phyloP scores from a whole-genome alignment of 2,329 filamentous ascomycete genomes.

The Apiospora sp. region DNA sequence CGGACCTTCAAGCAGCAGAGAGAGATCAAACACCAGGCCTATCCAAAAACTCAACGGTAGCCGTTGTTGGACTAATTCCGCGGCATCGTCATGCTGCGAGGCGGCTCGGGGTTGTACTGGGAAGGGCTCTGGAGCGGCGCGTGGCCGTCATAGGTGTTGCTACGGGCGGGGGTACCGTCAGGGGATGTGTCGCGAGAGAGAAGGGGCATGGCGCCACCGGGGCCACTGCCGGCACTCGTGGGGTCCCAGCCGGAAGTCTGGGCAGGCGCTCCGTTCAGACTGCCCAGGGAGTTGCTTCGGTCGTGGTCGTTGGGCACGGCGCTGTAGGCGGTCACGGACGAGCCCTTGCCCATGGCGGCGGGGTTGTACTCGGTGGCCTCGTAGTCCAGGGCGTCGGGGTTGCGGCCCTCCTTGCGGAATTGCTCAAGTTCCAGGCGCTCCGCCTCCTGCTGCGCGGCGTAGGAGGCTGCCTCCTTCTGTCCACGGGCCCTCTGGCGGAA shows the following conservation, averaged over 20 bases:
- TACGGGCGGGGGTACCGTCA: conserved; percentile 27
- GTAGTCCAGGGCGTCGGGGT: conserved; percentile 55
- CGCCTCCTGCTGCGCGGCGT: conserved; percentile 51
- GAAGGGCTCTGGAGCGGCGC: conserved; percentile 34
- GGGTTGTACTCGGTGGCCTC: conserved; percentile 49
- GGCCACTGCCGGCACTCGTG: conserved; percentile 35
- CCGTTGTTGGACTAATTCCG: conserved; percentile 29
- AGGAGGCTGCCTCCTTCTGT: conserved; percentile 56
- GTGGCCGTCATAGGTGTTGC: conserved; percentile 34
- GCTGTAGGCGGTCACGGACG: conserved; percentile 42
- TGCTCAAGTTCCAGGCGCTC: conserved; percentile 61
- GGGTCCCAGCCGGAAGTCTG: conserved; percentile 40
- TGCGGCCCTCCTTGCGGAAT: conserved; percentile 55
- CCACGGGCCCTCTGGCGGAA: conserved; percentile 63
- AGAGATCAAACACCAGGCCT: neutral
- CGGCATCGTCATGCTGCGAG: conserved; percentile 41
- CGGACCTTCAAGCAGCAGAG: neutral
- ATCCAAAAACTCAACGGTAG: neutral
- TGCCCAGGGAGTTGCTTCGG: conserved; percentile 36
- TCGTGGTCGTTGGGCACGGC: conserved; percentile 40
- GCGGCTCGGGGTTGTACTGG: conserved; percentile 34
- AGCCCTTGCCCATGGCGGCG: conserved; percentile 42
- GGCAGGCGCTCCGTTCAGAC: conserved; percentile 34
- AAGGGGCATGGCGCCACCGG: conserved; percentile 30
- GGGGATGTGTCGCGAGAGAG: neutral